phyloP scores from a whole-genome alignment of 1,284 basidiomycete species.

The Leucoagaricus sp. region DNA sequence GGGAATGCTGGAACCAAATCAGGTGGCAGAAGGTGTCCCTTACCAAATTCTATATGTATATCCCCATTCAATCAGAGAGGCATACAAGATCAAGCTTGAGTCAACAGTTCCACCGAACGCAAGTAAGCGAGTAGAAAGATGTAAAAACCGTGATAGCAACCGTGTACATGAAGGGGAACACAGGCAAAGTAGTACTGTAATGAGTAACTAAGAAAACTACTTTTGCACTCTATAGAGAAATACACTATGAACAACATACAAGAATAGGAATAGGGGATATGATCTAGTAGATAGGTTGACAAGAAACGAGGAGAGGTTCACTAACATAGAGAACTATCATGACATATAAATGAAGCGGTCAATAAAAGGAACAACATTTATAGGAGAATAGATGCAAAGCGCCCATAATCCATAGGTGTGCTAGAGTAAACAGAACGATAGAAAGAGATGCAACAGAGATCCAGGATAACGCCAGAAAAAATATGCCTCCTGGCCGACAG shows the following conservation, averaged over 20 bases:
- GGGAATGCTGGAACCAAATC: not conserved
- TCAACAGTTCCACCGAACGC: not conserved
- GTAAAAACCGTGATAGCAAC: conserved; percentile 4
- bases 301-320: not conserved
- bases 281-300: not conserved
- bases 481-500: not conserved
- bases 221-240: conserved; percentile 9
- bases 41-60: not conserved
- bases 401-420: not conserved
- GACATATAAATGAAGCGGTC: not conserved
- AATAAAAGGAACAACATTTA: conserved; percentile 3
- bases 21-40: not conserved
- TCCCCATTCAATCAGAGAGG: not conserved
- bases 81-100: conserved; percentile 2
- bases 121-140: not conserved
- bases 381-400: conserved; percentile 1
- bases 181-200: not conserved
- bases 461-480: not conserved
- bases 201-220: too few relatives aligned
- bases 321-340: not conserved
- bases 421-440: not conserved
- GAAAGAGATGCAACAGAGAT: conserved; percentile 3
- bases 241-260: conserved; percentile 8
- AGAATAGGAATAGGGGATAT: conserved; percentile 11
- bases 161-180: not conserved